Evolutionary conservation across 106 monocot species (phyloP).

Genomic region (Dendrobium officinale): DNA sequence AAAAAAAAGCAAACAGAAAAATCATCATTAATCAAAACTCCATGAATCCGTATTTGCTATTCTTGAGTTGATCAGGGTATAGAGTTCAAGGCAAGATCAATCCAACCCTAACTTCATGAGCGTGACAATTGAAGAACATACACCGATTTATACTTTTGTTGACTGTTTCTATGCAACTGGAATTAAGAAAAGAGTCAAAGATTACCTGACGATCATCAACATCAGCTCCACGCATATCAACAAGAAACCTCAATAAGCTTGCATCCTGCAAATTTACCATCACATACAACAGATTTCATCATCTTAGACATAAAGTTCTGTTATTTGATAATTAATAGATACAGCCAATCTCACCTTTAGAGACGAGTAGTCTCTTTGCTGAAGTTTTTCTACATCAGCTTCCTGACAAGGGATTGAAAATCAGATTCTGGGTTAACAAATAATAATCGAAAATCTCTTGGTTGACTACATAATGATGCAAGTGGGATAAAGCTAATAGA

Average conservation of each 20-base stretch:
- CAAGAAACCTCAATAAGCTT: slow-evolving; percentile 90
- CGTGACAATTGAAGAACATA: background rate
- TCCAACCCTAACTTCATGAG: background rate
- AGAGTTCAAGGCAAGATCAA: background rate
- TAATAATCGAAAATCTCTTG: slow-evolving; percentile 2
- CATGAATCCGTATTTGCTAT: background rate
- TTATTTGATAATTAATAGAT: slow-evolving; percentile 4
- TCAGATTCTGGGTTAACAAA: slow-evolving; percentile 8
- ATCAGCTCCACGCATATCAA: slow-evolving; percentile 96
- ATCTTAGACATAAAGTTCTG: background rate
- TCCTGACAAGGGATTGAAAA: slow-evolving; percentile 44
- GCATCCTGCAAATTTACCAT: slow-evolving; percentile 56
- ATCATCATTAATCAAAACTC: background rate
- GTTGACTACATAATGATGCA: background rate
- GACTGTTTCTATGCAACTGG: slow-evolving; percentile 1
- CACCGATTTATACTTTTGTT: background rate
- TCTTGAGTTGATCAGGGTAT: background rate
- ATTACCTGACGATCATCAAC: slow-evolving; percentile 91
- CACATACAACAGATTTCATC: background rate
- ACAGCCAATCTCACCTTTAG: slow-evolving; percentile 52
- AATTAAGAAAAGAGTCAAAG: background rate
- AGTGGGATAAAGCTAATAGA: background rate
- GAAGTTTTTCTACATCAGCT: slow-evolving; percentile 94
- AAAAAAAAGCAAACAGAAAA: background rate
- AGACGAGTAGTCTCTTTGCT: slow-evolving; percentile 86